Conservation (phyloP, 140 eudicot genomes). For the Flaveria floridana region DNA sequence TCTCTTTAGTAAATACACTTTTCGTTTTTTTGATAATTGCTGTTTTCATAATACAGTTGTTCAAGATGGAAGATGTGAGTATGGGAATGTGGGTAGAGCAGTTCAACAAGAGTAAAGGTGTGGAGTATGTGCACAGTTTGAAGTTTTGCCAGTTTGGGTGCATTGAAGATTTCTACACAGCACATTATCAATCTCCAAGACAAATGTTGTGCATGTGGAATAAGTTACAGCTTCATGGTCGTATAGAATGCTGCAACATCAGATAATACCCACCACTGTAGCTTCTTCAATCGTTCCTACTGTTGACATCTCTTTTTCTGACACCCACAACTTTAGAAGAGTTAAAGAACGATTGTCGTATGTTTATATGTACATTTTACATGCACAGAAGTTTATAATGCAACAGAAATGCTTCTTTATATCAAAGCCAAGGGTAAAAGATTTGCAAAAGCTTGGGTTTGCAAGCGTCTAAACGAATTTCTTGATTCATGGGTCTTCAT, state of each 20-base stretch:
- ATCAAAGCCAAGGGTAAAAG: too few species aligned
- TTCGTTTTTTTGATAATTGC: neutral
- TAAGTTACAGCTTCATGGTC: slow-evolving; percentile 58
- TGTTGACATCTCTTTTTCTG: neutral
- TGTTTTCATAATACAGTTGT: slow-evolving; percentile 46
- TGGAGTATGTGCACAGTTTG: slow-evolving; percentile 77
- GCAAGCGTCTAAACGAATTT: too few species aligned
- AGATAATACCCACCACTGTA: slow-evolving; percentile 39
- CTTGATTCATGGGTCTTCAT: too few species aligned
- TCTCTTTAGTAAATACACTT: neutral
- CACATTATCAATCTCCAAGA: slow-evolving; percentile 88
- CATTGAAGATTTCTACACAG: slow-evolving; percentile 69
- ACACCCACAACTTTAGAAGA: too few species aligned
- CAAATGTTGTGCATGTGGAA: slow-evolving; percentile 92
- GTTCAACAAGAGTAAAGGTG: slow-evolving; percentile 59
- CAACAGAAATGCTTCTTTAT: too few species aligned
- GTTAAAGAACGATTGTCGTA: too few species aligned
- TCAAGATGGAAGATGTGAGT: slow-evolving; percentile 98
- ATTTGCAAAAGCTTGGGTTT: too few species aligned
- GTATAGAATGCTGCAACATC: slow-evolving; percentile 71
- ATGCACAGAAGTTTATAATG: too few species aligned
- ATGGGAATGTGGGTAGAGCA: slow-evolving; percentile 91
- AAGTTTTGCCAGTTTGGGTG: slow-evolving; percentile 95
- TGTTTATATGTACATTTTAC: too few species aligned
- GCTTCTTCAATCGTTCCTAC: neutral